Evolutionary conservation across 768 basidiomycete genomes (phyloP).

Genomic region (Russula olivacea): DNA sequence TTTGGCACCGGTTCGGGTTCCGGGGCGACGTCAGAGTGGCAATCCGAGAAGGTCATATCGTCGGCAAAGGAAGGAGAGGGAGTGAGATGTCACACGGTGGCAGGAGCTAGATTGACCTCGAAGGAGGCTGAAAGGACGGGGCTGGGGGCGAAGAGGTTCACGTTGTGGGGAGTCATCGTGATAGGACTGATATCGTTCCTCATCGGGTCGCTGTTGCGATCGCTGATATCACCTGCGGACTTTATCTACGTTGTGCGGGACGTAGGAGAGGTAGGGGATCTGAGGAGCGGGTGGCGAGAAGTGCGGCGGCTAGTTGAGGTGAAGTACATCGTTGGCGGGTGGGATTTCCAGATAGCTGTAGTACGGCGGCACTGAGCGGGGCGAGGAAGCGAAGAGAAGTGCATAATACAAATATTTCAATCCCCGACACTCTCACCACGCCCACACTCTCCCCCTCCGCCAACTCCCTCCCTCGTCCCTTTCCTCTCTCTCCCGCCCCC

Average conservation of each 20-base stretch:
- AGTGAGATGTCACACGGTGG: slow-evolving; percentile 1
- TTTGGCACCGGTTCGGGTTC: slow-evolving; percentile 35
- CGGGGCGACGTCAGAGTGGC: slow-evolving; percentile 17
- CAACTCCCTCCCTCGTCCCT: neutral
- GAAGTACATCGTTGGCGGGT: slow-evolving; percentile 74
- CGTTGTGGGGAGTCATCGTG: slow-evolving; percentile 56
- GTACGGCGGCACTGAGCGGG: slow-evolving; percentile 57
- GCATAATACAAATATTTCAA: slow-evolving; percentile 14
- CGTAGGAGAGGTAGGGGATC: slow-evolving; percentile 46
- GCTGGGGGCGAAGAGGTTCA: slow-evolving; percentile 32
- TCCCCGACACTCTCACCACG: slow-evolving; percentile 11
- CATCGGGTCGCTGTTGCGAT: slow-evolving; percentile 84
- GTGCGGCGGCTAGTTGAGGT: slow-evolving; percentile 75
- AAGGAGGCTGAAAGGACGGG: neutral
- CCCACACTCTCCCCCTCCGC: neutral
- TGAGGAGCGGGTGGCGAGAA: slow-evolving; percentile 70
- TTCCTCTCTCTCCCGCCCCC: neutral
- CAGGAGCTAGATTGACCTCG: neutral
- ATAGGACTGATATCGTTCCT: slow-evolving; percentile 85
- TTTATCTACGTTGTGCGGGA: slow-evolving; percentile 77
- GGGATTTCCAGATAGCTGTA: slow-evolving; percentile 85
- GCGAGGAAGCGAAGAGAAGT: neutral
- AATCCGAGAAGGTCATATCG: slow-evolving; percentile 22
- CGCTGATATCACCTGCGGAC: slow-evolving; percentile 84
- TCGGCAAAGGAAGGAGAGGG: neutral